Evolutionary conservation across 2,329 filamentous ascomycete genomes (phyloP), one percentile per base, ranked within the genome.

Genomic region (Onygenales sp.): DNA sequence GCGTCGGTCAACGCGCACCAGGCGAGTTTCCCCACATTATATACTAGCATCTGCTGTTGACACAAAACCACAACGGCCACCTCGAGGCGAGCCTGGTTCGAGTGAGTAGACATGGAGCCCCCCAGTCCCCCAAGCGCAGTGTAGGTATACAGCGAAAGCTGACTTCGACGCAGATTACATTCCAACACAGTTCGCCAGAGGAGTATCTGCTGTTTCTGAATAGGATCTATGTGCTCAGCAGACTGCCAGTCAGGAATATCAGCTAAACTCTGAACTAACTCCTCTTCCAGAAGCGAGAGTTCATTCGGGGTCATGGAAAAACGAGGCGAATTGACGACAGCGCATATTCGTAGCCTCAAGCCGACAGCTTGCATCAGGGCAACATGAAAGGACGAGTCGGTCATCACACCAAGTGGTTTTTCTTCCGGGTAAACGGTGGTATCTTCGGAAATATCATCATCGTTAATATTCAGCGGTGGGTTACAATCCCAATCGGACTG

Each of bases 391-490:
- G 67, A 69, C 4, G 63, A 67, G 53, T 71, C 68, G 3, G 70
- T 72, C 11, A 65, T 56, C n/a, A 67, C 62, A n/a, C 56, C 52
- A 9, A 64, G n/a, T 3, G 66, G 63, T 3, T 61, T 61, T 8
- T 61, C 59, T n/a, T 55, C 49, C 0, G 70, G 71, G 17, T 62
- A 49, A 17, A 68, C 65, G 0, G 59, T 64, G 14, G 56, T 65
- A n/a, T 39, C 54, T 49, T 67, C 65, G n/a, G 66, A 62, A 14
- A 81, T 66, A 7, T 76, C 73, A 33, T 75, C 71, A 54, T 81
- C 77, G 33, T 75, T 70, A 14, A 80, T 62, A 55, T 81, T 80
- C 21, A 70, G 63, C 1, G 78, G 77, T 4, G 73, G 63, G 7
- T 68, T 66, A 3, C 71, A 72, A 55, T 82, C 78, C 54, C 76